phyloP scores from a whole-genome alignment of 768 basidiomycete species.

The Phlegmacium glaucopus region DNA sequence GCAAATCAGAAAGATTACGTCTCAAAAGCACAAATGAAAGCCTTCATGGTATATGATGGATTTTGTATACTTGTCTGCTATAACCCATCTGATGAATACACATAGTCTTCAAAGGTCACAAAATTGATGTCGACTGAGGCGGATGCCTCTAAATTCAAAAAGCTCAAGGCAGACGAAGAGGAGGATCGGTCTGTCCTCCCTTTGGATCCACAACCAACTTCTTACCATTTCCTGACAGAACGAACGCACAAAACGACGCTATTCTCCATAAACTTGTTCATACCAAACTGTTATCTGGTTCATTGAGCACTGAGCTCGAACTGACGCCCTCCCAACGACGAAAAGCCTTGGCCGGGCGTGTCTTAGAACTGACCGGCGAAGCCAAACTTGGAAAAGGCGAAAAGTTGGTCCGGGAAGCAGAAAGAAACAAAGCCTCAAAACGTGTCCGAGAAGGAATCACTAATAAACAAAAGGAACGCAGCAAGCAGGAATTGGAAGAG shows the following conservation, averaged over 20 bases:
- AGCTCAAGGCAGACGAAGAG: conserved; percentile 40
- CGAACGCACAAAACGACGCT: conserved; percentile 75
- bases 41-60: conserved; percentile 66
- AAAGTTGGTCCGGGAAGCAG: conserved; percentile 50
- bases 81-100: conserved; percentile 4
- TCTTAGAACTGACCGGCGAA: conserved; percentile 66
- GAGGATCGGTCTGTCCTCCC: conserved; percentile 46
- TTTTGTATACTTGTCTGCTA: neutral
- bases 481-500: conserved; percentile 60
- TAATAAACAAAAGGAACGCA: conserved; percentile 57
- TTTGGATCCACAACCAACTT: too few species aligned
- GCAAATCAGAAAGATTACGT: conserved; percentile 11
- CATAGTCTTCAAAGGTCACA: conserved; percentile 75
- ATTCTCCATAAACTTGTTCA: conserved; percentile 77
- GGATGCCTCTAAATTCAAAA: conserved; percentile 16
- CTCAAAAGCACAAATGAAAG: conserved; percentile 48
- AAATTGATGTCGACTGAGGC: conserved; percentile 44
- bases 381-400: conserved; percentile 78
- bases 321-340: conserved; percentile 63
- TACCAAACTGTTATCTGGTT: conserved; percentile 75
- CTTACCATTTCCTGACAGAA: conserved; percentile 34
- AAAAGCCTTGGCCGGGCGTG: conserved; percentile 74
- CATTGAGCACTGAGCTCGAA: conserved; percentile 57
- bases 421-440: conserved; percentile 70
- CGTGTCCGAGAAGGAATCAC: conserved; percentile 67